phyloP scores from a whole-genome alignment of 495 filamentous ascomycete genomes.

The Entonaema liquescens region DNA sequence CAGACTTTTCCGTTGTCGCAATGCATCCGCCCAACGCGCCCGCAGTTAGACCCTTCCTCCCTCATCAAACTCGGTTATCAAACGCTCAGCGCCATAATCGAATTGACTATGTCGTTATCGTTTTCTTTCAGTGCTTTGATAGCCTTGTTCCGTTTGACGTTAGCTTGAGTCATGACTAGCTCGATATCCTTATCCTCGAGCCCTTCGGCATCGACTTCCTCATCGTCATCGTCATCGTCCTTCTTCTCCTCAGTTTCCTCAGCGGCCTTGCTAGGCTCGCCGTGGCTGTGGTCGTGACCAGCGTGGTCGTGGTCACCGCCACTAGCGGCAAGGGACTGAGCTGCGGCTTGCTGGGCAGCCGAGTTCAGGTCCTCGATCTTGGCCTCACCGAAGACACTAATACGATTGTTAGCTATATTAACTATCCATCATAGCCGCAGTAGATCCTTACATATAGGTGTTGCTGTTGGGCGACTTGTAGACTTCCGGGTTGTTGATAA shows the following conservation, averaged over 20 bases:
- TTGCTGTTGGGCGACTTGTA: slow-evolving; percentile 98
- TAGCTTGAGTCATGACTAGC: slow-evolving; percentile 97
- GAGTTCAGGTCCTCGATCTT: slow-evolving; percentile 99
- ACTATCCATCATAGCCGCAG: not conserved
- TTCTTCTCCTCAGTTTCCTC: slow-evolving; percentile 77
- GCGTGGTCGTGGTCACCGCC: slow-evolving; percentile 60
- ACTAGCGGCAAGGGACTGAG: slow-evolving; percentile 61
- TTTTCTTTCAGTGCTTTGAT: slow-evolving; percentile 99
- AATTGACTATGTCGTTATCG: slow-evolving; percentile 99
- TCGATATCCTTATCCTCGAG: slow-evolving; percentile 99
- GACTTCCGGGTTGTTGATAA: slow-evolving; percentile 98
- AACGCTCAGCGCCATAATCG: slow-evolving; percentile 99
- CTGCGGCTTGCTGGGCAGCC: slow-evolving; percentile 91
- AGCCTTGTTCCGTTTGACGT: slow-evolving; percentile 95
- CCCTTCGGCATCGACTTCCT: slow-evolving; percentile 91
- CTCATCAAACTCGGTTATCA: slow-evolving; percentile 54
- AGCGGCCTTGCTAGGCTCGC: slow-evolving; percentile 75
- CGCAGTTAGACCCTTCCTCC: not conserved
- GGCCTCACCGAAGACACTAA: slow-evolving; percentile 98
- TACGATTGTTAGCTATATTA: slow-evolving; percentile 12
- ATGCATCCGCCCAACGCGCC: slow-evolving; percentile 27
- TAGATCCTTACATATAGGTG: slow-evolving; percentile 89
- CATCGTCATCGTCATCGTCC: slow-evolving; percentile 86
- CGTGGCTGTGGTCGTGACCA: slow-evolving; percentile 73
- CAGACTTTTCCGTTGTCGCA: slow-evolving; percentile 38